Evolutionary conservation across 306 rosid species (phyloP), one percentile per base, ranked within the genome.

Genomic region (Phaseolus lunatus): DNA sequence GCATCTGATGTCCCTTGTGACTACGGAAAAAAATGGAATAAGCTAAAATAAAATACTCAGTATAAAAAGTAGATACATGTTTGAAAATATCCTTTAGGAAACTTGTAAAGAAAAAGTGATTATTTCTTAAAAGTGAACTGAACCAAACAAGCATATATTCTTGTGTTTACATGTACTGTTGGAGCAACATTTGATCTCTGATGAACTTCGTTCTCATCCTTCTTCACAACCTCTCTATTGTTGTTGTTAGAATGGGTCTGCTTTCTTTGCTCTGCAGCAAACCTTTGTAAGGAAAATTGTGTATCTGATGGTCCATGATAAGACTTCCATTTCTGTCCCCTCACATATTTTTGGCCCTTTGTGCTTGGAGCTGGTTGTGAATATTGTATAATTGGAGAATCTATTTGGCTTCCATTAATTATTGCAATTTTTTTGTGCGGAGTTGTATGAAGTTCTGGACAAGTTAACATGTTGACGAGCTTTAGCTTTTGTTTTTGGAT

Each of bases 401-500:
- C 49, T 84, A 76, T 85, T 53, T 81, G 79, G n/a, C 74, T 80
- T n/a, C 41, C 81, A 39, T 75, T 71, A 52, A 63, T 50, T 80
- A 13, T 24, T 58, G 6, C 70, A 29, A 33, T 53, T 62, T 75
- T 37, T 9, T 26, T 48, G 23, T 8, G 39, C 49, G 65, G 43
- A 20, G 37, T 12, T 37, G 22, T 27, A 14, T 14, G 19, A 12
- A 44, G 19, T 35, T 54, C 73, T 11, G 54, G 31, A 13, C 31
- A 9, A 4, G 0, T 23, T 13, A 24, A 23, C n/a, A 44, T 47
- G 11, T 58, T 64, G 13, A 5, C 14, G 19, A 26, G 23, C 6
- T 70, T 82, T 72, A 78, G 80, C 54, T 80, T 87, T 81, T n/a
- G 33, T 24, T 62, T 67, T 14, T 29, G 69, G 72, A 67, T 61